Percentiles rank a stretch among this genome's conserved stretches.
Evolutionary conservation across 805 yeast genomes (phyloP).

Genomic region (Myxozyma neglecta): DNA sequence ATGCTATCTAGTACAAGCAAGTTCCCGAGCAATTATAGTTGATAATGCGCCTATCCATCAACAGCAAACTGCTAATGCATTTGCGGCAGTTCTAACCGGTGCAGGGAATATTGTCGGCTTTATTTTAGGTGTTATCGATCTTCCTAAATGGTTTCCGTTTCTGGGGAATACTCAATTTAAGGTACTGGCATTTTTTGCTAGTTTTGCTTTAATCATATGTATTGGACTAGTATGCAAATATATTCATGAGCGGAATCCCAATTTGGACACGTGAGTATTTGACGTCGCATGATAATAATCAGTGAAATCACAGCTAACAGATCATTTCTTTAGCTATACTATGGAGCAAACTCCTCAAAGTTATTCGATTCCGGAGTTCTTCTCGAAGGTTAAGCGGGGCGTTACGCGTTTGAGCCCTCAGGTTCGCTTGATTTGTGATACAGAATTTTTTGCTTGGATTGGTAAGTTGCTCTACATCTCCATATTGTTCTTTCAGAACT

Average conservation of each 20-base stretch:
- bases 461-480: constrained; percentile 39
- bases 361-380: constrained; percentile 14
- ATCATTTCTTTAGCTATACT: neutral
- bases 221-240: constrained; percentile 46
- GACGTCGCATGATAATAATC: no score
- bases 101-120: constrained; percentile 60
- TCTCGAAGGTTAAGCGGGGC: constrained; percentile 17
- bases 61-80: constrained; percentile 60
- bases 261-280: constrained; percentile 45
- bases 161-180: constrained; percentile 55
- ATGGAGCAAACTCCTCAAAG: constrained; percentile 34
- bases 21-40: constrained; percentile 60
- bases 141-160: constrained; percentile 44
- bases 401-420: constrained; percentile 49
- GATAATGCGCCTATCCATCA: constrained; percentile 59
- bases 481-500: neutral
- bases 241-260: constrained; percentile 49
- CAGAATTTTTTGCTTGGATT: constrained; percentile 67
- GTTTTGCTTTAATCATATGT: constrained; percentile 45
- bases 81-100: constrained; percentile 68
- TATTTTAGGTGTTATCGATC: constrained; percentile 51
- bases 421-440: constrained; percentile 52
- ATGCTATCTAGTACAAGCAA: constrained; percentile 54
- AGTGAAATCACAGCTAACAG: neutral
- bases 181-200: constrained; percentile 48